Evolutionary conservation across 2,329 filamentous ascomycete species (phyloP).

Genomic region (Epichloe gansuensis): DNA sequence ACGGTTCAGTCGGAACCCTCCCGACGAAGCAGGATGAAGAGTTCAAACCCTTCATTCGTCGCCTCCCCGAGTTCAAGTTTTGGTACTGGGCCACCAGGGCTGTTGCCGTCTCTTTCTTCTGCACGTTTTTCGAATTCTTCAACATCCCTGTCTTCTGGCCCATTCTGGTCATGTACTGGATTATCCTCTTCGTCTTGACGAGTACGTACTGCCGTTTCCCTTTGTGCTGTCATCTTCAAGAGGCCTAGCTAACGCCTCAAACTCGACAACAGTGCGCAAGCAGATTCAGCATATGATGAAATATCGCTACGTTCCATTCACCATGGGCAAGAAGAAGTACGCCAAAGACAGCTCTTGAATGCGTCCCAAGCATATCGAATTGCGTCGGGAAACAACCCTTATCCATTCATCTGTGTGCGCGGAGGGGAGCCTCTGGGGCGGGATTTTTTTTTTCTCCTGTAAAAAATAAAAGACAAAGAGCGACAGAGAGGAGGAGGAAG

Average conservation of each 20-base stretch:
- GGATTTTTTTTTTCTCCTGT: background rate
- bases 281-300: slow-evolving; percentile 99
- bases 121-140: slow-evolving; percentile 89
- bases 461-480: background rate
- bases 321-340: slow-evolving; percentile 79
- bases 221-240: background rate
- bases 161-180: slow-evolving; percentile 94
- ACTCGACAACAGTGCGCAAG: slow-evolving; percentile 65
- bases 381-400: background rate
- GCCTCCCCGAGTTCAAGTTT: slow-evolving; percentile 98
- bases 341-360: slow-evolving; percentile 43
- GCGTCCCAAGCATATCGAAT: background rate
- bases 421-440: background rate
- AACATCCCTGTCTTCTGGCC: slow-evolving; percentile 99
- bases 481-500: background rate
- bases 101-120: slow-evolving; percentile 67
- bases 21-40: slow-evolving; percentile 96
- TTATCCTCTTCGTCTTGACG: slow-evolving; percentile 89
- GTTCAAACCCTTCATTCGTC: slow-evolving; percentile 92
- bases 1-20: slow-evolving; percentile 67
- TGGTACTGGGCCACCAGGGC: slow-evolving; percentile 94
- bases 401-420: background rate
- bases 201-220: slow-evolving; percentile 47
- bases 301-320: slow-evolving; percentile 94
- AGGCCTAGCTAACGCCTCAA: slow-evolving; percentile 1